phyloP scores from a whole-genome alignment of 352 stramenopile species.

The Globisporangium cylindrosporum region DNA sequence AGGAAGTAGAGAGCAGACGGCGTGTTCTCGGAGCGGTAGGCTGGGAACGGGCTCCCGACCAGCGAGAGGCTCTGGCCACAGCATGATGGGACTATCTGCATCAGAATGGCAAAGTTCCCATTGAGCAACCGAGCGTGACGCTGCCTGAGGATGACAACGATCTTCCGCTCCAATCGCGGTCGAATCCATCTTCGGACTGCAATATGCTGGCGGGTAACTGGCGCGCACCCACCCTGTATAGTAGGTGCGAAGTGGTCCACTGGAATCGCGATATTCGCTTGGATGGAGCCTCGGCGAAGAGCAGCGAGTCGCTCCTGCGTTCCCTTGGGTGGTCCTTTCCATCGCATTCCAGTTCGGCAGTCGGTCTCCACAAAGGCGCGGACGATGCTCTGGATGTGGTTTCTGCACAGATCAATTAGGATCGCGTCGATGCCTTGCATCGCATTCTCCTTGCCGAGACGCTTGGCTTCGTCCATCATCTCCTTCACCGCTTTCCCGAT shows the following conservation, averaged over 20 bases:
- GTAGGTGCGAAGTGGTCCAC: not conserved
- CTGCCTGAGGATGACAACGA: constrained; percentile 39
- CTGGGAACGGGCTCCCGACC: constrained; percentile 37
- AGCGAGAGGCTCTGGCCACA: constrained; percentile 25
- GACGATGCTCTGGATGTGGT: constrained; percentile 56
- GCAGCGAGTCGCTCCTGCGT: constrained; percentile 25
- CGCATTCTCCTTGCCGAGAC: constrained; percentile 27
- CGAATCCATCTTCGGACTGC: constrained; percentile 48
- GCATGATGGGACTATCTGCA: constrained; percentile 20
- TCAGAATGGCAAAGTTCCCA: constrained; percentile 34
- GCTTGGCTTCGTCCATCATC: constrained; percentile 29
- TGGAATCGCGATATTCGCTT: not conserved
- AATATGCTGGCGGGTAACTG: constrained; percentile 41
- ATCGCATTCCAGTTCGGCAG: constrained; percentile 33
- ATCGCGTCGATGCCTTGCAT: constrained; percentile 45
- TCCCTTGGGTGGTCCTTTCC: constrained; percentile 22
- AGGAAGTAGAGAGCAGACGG: constrained; percentile 42
- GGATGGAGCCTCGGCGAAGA: constrained; percentile 18
- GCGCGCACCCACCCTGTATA: constrained; percentile 11
- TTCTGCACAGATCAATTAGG: constrained; percentile 50
- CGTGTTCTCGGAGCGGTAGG: constrained; percentile 20
- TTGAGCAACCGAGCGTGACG: constrained; percentile 41
- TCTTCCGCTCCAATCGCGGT: constrained; percentile 39
- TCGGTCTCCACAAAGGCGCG: constrained; percentile 49
- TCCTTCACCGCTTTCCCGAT: constrained; percentile 34